Base-by-base conservation (phyloP, 108 stramenopile genomes). In the Mediolabrus comicus region DNA sequence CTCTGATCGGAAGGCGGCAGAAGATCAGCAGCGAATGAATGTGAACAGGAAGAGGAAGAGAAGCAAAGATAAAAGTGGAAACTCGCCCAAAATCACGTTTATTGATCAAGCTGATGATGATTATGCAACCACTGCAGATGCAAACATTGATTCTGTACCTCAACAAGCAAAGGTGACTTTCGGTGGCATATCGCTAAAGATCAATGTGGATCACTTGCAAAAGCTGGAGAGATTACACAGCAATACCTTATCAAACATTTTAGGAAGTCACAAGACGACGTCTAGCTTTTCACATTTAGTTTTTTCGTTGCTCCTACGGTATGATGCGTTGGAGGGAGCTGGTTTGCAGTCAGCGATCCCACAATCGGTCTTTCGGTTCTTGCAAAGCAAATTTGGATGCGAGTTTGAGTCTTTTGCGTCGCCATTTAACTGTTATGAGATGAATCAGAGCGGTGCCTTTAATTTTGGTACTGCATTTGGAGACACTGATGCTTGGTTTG, bases 321-420 rank as follows among this genome's bases (percentile, higher is more conserved):
- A 92, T 49, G 91, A 92, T 65, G 84, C 86, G 68, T 41, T 92
- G 22, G 85, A 93, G 69, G 95, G 95, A 27, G 93, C 92, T 2
- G 95, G 95, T 7, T 74, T 96, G 64, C 96, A 96, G 60, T 90
- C 92, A 2, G 84, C 89, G 1, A 65, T 95, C 10, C 83, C 77
- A 11, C 88, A 82, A 16, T 56, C 77, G 10, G 86, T 90, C 5
- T 95, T 96, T 71, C 92, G 89, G 68, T 80, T 85, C 0, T 62
- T 96, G 32, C 55, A 82, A 49, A 19, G 72, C 19, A 82, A 59
- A 24, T 90, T 92, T 59, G 90, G 81, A 54, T 87, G 84, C 43
- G 59, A 35, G 19, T 87, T 87, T 73, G 96, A 96, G 69, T 92
- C 92, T 61, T 96, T 96, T 75, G 96, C 96, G 0, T 91, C 90